These are phyloP conservation scores for Batkoa obscura DNA, from an alignment of 371 early-diverging fungal genomes.

Conservation along the genomic window DNA sequence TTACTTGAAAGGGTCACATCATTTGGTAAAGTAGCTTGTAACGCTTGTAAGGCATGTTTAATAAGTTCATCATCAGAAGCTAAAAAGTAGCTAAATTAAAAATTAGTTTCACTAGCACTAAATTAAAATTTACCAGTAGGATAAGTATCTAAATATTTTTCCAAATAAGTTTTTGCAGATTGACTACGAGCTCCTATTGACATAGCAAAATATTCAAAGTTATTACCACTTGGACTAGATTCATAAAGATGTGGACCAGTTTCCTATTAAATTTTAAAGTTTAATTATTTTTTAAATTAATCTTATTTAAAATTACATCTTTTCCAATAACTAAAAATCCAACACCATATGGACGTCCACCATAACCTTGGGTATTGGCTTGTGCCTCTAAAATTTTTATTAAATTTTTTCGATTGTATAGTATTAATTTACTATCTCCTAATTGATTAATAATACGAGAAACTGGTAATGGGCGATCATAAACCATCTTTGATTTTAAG, in stretches of 20 bases:
- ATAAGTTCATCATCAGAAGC: slow-evolving; percentile 71
- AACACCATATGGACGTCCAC: slow-evolving; percentile 94
- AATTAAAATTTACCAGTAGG: slow-evolving; percentile 28
- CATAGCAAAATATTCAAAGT: slow-evolving; percentile 84
- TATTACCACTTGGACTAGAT: slow-evolving; percentile 82
- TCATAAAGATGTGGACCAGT: slow-evolving; percentile 92
- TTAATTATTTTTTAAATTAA: too few species aligned
- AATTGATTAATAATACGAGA: slow-evolving; percentile 69
- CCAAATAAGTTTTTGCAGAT: slow-evolving; percentile 92
- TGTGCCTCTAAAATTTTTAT: slow-evolving; percentile 60
- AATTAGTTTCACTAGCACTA: not conserved
- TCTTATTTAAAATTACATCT: slow-evolving; percentile 34
- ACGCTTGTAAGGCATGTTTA: slow-evolving; percentile 76
- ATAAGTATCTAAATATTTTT: slow-evolving; percentile 66
- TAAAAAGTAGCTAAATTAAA: slow-evolving; percentile 8
- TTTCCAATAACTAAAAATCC: slow-evolving; percentile 82
- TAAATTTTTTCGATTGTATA: not conserved
- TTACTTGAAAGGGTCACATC: slow-evolving; percentile 58
- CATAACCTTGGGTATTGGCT: slow-evolving; percentile 90
- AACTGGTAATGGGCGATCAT: slow-evolving; percentile 75
- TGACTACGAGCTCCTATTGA: slow-evolving; percentile 93
- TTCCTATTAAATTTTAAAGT: slow-evolving; percentile 23
- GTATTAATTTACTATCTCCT: slow-evolving; percentile 55
- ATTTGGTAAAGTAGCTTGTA: slow-evolving; percentile 87
- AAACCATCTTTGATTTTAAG: slow-evolving; percentile 81